phyloP scores from a whole-genome alignment of 768 basidiomycete species.

The Podaxis sp. region DNA sequence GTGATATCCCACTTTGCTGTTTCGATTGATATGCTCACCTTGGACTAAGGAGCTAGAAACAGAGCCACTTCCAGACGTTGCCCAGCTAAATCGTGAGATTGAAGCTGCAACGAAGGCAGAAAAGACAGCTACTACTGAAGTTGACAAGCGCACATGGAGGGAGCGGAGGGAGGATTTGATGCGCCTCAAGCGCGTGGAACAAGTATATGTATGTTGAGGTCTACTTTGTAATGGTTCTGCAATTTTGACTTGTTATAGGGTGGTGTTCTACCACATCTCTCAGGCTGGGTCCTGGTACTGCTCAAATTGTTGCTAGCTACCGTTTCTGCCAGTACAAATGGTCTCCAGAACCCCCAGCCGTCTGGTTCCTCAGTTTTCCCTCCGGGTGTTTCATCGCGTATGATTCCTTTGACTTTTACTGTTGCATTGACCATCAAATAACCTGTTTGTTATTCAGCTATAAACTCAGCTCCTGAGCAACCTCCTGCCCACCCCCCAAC shows the following conservation, averaged over 20 bases:
- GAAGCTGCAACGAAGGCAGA: conserved; percentile 61
- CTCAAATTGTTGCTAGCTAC: conserved; percentile 92
- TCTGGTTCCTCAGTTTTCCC: conserved; percentile 72
- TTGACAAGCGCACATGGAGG: conserved; percentile 59
- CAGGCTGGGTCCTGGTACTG: conserved; percentile 90
- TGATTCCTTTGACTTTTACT: conserved; percentile 17
- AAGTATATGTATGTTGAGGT: conserved; percentile 75
- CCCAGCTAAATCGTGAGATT: conserved; percentile 70
- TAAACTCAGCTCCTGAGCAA: conserved; percentile 54
- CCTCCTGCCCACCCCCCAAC: conserved; percentile 66
- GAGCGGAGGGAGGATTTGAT: conserved; percentile 78
- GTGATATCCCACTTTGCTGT: not conserved
- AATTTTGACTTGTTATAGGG: conserved; percentile 44
- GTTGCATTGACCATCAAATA: not conserved
- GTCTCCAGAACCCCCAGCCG: conserved; percentile 58
- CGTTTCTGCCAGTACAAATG: conserved; percentile 74
- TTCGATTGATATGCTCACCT: not conserved
- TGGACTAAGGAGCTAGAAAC: conserved; percentile 50
- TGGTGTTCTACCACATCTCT: conserved; percentile 77
- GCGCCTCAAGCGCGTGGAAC: conserved; percentile 85
- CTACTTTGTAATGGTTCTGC: not conserved
- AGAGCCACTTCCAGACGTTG: conserved; percentile 73
- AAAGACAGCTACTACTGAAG: conserved; percentile 24
- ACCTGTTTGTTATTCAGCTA: not conserved
- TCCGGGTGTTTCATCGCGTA: conserved; percentile 66